Evolutionary conservation across 208 protist genomes (phyloP).

Genomic region (Leishmania tropica): DNA sequence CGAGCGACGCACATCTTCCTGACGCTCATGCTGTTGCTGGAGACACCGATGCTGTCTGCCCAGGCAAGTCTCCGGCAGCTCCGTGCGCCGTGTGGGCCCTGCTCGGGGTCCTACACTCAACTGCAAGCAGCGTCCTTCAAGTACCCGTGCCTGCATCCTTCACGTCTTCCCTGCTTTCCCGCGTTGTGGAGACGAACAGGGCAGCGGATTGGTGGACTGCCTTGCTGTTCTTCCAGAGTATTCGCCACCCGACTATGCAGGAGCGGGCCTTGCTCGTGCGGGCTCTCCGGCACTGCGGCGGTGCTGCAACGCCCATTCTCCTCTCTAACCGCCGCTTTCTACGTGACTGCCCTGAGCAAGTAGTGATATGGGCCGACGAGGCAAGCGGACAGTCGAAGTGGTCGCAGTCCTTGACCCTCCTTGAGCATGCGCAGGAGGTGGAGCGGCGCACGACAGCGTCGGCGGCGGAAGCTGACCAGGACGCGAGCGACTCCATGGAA

Average conservation of each 20-base stretch:
- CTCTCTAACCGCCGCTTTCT: constrained; percentile 46
- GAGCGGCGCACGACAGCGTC: neutral
- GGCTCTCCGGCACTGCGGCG: constrained; percentile 32
- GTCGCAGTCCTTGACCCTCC: constrained; percentile 16
- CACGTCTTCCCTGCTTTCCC: constrained; percentile 43
- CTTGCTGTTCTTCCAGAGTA: constrained; percentile 55
- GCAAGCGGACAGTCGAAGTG: constrained; percentile 21
- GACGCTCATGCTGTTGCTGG: neutral
- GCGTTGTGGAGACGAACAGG: constrained; percentile 11
- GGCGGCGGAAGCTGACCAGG: neutral
- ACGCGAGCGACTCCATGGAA: neutral
- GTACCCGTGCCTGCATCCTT: constrained; percentile 58
- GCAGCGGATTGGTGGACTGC: constrained; percentile 46
- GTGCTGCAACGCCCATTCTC: constrained; percentile 34
- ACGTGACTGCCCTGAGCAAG: constrained; percentile 48
- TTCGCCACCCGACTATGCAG: constrained; percentile 45
- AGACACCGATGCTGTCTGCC: neutral
- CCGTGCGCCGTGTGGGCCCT: constrained; percentile 27
- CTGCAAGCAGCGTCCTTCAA: constrained; percentile 35
- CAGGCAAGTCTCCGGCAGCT: neutral
- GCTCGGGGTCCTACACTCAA: constrained; percentile 39
- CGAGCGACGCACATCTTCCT: neutral
- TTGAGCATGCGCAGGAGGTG: constrained; percentile 2
- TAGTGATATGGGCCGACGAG: constrained; percentile 66
- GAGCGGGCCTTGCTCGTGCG: constrained; percentile 58